Evolutionary conservation across 345 rosid species (phyloP), one percentile per base, ranked within the genome.

Genomic region (Linum usitatissimum): DNA sequence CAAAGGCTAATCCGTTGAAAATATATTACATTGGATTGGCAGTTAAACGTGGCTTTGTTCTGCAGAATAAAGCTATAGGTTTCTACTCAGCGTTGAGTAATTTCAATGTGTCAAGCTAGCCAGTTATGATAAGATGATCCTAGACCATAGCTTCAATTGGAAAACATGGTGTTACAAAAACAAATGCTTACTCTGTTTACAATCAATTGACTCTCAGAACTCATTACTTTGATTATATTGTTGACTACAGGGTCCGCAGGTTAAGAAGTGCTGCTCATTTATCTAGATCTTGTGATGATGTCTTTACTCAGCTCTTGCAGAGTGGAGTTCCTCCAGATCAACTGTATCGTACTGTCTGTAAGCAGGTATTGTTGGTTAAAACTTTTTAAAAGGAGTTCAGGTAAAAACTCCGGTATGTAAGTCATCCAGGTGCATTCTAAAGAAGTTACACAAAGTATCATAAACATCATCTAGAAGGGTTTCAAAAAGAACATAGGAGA

Each of bases 271-370:
- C 73, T 60, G 56, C 81, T 31, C 84, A 76, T 68, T 75, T 83
- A 60, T 84, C 97, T 30, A 92, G 79, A 76, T 92, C 99, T n/a
- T 87, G 97, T 30, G 96, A 92, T 67, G 97, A 90, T 75, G 83
- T 86, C 72, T 92, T 92, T 69, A 78, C 58, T 61, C 87, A 87
- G 80, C 76, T 92, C 73, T 64, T 89, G 63, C 97, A 87, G 73
- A 76, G 90, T 69, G 99, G 91, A 54, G 73, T 86, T 54, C 79
- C 97, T 21, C 77, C 88, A 5, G 85, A 87, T 15, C 81, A 83
- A 66, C 99, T 93, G 70, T 93, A 87, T 75, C 20, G 77, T 20
- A 85, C 84, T 12, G 83, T 89, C 60, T 93, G 97, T 87, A 87
- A 87, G 71, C 98, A 92, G 95, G 98, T 88, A 28, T 59, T 15